Base-by-base conservation (phyloP, 164 flowering plant species). In the Sextonia rubra region DNA sequence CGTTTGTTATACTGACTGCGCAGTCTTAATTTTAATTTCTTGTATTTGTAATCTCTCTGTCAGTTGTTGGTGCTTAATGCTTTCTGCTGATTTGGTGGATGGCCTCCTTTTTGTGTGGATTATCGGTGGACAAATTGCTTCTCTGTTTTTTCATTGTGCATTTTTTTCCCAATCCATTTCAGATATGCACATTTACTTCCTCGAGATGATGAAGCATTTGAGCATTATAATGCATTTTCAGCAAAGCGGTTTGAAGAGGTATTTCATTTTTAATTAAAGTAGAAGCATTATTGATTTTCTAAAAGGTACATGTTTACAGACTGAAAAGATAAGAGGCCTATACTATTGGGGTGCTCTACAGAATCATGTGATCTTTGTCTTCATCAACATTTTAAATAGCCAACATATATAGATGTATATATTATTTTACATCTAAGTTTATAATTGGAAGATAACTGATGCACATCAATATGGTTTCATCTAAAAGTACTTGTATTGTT, bases 211-310 rank as follows among this genome's bases (percentile, higher is more conserved):
- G 99, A 96, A 49, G 97, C 97, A 14, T 85, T 92, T 85, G 98
- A 92, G 78, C 86, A 84, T 70, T 90, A 90, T 79, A 86, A 76
- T 69, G 72, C 85, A 17, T 85, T 88, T 76, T 88, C 92, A 25
- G 79, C 88, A 26, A 93, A 89, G 81, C 89, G 90, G 72, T 84
- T 93, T 77, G 97, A 96, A 68, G 99, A 96, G 97, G 99, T 96
- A 83, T 47, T 37, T 37, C 44, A 37, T 61, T 44, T 15, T 69
- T 17, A 26, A 26, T 29, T 64, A 22, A 22, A 7, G 7, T 22
- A 22, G 64, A 24, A 61, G 22, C 64, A 61, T 61, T 18, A 11
- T 56, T 17, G 18, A 17, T 61, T 12, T 22, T 61, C 29, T 24
- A 20, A 11, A n/a, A 17, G 64, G 12, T 61, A 11, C 64, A 24